Evolutionary conservation across 108 stramenopile genomes (phyloP), one percentile per base, ranked within the genome.

Genomic region (Fistulifera solaris): DNA sequence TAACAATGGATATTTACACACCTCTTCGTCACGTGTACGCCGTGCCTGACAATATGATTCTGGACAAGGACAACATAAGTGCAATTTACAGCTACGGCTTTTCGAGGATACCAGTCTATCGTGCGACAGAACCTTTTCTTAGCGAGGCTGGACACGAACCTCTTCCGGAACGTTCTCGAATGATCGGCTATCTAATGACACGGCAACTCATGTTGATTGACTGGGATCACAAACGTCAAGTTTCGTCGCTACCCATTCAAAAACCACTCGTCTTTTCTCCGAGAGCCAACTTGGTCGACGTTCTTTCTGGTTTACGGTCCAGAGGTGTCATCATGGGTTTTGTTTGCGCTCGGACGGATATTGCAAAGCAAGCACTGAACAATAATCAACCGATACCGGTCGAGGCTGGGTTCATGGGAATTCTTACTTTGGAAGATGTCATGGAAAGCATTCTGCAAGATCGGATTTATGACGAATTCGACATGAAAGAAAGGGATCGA

Each of bases 161-260:
- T 6, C 31, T 35, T 8, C 31, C 31, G 8, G 56, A 60, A 62
- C 59, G 56, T 21, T 49, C 68, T 7, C 38, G 58, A 12, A 57
- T 78, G 40, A 55, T 65, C 25, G 83, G 83, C 8, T 59, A 73
- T 40, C 54, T 85, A 24, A 69, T 85, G 68, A 79, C 73, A 1
- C 44, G 78, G 27, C 73, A 78, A 45, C 68, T 85, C 13, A 80
- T 85, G 27, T 48, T 81, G 65, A 71, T 85, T 43, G 77, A 81
- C 51, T 73, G 77, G 72, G 66, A 73, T 49, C 56, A 78, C 58
- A 61, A 74, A 16, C 66, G 83, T 21, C 46, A 58, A 13, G 71
- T 85, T 10, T 61, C 49, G 1, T 54, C 71, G 8, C 45, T 85
- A 5, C 72, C 74, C 7, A 35, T 85, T 41, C 47, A 73, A 14